Evolutionary conservation across 495 filamentous ascomycete genomes (phyloP), one percentile per base, ranked within the genome.

Genomic region (Clavariopsis aquatica): DNA sequence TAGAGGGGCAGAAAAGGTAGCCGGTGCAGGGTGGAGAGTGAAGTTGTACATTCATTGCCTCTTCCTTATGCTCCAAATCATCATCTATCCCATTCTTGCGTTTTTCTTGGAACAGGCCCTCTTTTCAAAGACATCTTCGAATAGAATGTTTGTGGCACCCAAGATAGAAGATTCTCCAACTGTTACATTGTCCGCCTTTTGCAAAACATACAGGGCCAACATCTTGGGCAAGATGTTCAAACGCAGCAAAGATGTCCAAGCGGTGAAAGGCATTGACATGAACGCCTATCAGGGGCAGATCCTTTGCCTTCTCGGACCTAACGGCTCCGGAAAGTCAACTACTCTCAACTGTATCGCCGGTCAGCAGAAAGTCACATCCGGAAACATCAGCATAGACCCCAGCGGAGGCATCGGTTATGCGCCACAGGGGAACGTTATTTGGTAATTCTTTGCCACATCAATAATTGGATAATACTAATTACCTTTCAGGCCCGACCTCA

Each of bases 391-490:
- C 17, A 84, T 95, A 26, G 84, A 88, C 68, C 85, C 83, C 3
- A 84, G 81, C 23, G 89, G 90, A 7, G 88, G 86, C 2, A 78
- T 96, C 24, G 92, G 92, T 20, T 86, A 94, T 31, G 92, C 90
- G 63, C 92, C 92, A 62, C 81, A 72, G 72, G 80, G 8, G 2
- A 63, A 63, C 34, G 64, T 61, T 15, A 26, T 17, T n/a, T 57
- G 20, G 34, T 57, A 41, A 12, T 12, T 2, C 15, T n/a, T 60
- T 12, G 6, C 13, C 23, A 27, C 8, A 29, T n/a, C 22, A 47
- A 5, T 7, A 23, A 10, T 6, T 27, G 60, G 5, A 17, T 54
- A 77, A 96, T 96, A 71, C 90, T 96, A 15, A 79, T n/a, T 96
- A 1, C 57, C 46, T 47, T 27, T 8, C 2, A 96, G 92, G 91